These are phyloP conservation scores for Begonia fuchsioides DNA, from an alignment of 306 rosid genomes.

Conservation along the genomic window DNA sequence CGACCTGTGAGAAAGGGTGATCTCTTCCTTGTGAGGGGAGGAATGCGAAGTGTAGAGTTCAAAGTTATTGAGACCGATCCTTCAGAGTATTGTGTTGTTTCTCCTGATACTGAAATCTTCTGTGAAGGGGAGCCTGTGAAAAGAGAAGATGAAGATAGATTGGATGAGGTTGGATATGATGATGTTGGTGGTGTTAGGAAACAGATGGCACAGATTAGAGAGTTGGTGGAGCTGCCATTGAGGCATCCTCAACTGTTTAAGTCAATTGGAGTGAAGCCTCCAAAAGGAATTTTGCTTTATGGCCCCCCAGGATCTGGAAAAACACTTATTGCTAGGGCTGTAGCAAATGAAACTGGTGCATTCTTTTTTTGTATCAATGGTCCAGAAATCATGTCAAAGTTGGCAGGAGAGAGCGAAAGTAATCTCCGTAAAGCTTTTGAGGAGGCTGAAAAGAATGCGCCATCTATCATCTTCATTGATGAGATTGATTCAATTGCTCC, in stretches of 20 bases:
- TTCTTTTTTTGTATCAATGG: constrained; percentile 55
- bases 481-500: constrained; percentile 64
- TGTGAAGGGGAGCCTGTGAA: constrained; percentile 50
- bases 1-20: constrained; percentile 62
- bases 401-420: constrained; percentile 64
- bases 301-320: constrained; percentile 66
- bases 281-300: constrained; percentile 52
- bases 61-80: constrained; percentile 61
- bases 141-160: constrained; percentile 54
- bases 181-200: constrained; percentile 63
- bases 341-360: constrained; percentile 60
- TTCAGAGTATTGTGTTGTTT: constrained; percentile 47
- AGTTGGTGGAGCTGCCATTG: constrained; percentile 50
- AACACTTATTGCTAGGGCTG: constrained; percentile 51
- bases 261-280: constrained; percentile 60
- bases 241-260: constrained; percentile 60
- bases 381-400: constrained; percentile 57
- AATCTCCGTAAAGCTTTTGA: constrained; percentile 56
- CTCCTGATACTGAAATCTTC: constrained; percentile 52
- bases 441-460: constrained; percentile 62
- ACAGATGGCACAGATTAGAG: constrained; percentile 66
- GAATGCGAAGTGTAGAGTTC: constrained; percentile 62
- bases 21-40: constrained; percentile 54
- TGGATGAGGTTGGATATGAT: constrained; percentile 57
- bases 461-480: constrained; percentile 57